Evolutionary conservation across 352 stramenopile species (phyloP).

Genomic region (Globisporangium sylvaticum): DNA sequence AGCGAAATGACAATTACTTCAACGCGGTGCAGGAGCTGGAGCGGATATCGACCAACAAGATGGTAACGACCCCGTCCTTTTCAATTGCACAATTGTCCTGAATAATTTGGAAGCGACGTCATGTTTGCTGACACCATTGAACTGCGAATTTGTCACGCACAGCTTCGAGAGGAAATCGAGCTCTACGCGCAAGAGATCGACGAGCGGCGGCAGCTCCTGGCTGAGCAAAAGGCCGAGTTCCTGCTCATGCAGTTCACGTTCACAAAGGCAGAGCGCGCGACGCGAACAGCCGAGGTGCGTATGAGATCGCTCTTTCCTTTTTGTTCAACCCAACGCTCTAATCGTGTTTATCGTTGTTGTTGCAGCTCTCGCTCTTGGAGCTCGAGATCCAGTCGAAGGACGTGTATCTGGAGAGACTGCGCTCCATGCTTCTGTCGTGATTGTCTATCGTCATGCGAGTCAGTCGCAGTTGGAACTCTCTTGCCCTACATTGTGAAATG

Average conservation of each 20-base stretch:
- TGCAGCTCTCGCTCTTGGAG: conserved; percentile 58
- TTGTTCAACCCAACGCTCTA: not conserved
- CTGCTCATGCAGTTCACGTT: conserved; percentile 40
- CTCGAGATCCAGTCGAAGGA: conserved; percentile 64
- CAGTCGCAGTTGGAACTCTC: not conserved
- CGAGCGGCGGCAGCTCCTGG: conserved; percentile 29
- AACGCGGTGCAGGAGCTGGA: conserved; percentile 55
- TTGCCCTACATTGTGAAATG: not conserved
- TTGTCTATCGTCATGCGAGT: not conserved
- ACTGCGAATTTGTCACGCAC: not conserved
- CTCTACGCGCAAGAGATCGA: conserved; percentile 60
- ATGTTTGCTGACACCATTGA: not conserved
- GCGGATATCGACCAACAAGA: conserved; percentile 50
- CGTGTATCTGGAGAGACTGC: conserved; percentile 64
- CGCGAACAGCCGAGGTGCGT: conserved; percentile 55
- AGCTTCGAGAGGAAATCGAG: conserved; percentile 55
- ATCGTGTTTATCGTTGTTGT: not conserved
- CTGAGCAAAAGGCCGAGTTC: conserved; percentile 39
- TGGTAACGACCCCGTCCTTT: conserved; percentile 19
- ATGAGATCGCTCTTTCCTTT: not conserved
- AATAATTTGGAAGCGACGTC: not conserved
- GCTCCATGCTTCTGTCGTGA: conserved; percentile 32
- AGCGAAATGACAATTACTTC: conserved; percentile 65
- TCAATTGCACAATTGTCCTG: not conserved
- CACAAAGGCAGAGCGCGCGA: conserved; percentile 39